These are phyloP conservation scores for Trametes sanguinea DNA, from an alignment of 768 basidiomycete species.

Conservation along the genomic window DNA sequence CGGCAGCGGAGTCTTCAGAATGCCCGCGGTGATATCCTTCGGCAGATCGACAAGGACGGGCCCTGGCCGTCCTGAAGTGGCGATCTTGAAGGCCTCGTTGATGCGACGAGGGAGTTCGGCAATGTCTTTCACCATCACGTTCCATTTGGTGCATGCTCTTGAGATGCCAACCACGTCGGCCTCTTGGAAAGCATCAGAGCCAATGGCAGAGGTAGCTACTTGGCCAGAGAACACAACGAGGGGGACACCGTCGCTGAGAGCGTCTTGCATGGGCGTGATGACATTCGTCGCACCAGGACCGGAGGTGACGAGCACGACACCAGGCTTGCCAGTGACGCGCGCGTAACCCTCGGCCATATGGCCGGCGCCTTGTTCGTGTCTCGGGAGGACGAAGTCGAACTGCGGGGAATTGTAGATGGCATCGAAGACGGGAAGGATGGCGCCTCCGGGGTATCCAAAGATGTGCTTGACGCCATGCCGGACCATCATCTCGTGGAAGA, in stretches of 20 bases:
- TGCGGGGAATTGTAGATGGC: slow-evolving; percentile 96
- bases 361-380: slow-evolving; percentile 97
- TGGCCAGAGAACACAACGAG: slow-evolving; percentile 96
- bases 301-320: slow-evolving; percentile 96
- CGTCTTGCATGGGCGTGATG: slow-evolving; percentile 97
- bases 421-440: slow-evolving; percentile 99
- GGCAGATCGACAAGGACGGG: slow-evolving; percentile 98
- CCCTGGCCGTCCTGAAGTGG: slow-evolving; percentile 93
- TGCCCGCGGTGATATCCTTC: slow-evolving; percentile 96
- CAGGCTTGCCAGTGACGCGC: slow-evolving; percentile 94
- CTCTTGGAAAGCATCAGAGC: slow-evolving; percentile 99
- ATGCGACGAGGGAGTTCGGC: slow-evolving; percentile 91
- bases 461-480: slow-evolving; percentile 94
- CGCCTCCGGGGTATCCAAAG: slow-evolving; percentile 97
- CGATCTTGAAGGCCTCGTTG: slow-evolving; percentile 99
- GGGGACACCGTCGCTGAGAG: slow-evolving; percentile 90
- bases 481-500: slow-evolving; percentile 99
- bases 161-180: slow-evolving; percentile 97
- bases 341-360: slow-evolving; percentile 99
- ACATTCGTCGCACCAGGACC: slow-evolving; percentile 99
- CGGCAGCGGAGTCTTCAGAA: slow-evolving; percentile 82
- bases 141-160: slow-evolving; percentile 98
- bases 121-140: slow-evolving; percentile 99
- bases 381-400: slow-evolving; percentile 93
- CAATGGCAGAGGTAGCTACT: slow-evolving; percentile 98